phyloP scores from a whole-genome alignment of 1,139 yeast species.

The Geotrichum aggregatum region DNA sequence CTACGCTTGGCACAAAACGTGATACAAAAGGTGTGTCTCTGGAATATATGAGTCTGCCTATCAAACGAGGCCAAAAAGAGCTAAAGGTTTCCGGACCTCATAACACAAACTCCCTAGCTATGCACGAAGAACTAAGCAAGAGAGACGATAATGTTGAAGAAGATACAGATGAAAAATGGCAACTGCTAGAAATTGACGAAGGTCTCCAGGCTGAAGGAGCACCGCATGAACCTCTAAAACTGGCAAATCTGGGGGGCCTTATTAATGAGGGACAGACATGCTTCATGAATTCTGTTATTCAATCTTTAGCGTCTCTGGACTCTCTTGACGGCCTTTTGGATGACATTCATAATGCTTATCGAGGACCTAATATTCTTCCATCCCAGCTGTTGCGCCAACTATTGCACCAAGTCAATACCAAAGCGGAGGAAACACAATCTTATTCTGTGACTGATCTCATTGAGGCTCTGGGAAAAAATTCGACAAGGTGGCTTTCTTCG shows the following conservation, averaged over 20 bases:
- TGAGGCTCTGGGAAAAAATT: conserved; percentile 72
- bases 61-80: no score
- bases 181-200: no score
- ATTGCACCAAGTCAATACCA: conserved; percentile 38
- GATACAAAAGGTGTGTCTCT: no score
- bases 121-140: no score
- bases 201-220: no score
- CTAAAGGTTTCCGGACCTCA: no score
- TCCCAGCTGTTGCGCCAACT: conserved; percentile 26
- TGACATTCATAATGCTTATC: conserved; percentile 28
- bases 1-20: no score
- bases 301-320: conserved; percentile 74
- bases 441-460: conserved; percentile 64
- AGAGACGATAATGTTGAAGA: no score
- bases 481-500: conserved; percentile 72
- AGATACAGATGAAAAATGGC: no score
- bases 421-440: conserved; percentile 36
- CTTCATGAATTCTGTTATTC: conserved; percentile 87
- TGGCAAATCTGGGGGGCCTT: conserved; percentile 59
- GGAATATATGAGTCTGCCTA: no score
- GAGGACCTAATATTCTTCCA: background rate
- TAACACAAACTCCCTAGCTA: no score
- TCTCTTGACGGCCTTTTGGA: conserved; percentile 58
- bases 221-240: no score
- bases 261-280: conserved; percentile 90